Evolutionary conservation across 1,284 basidiomycete genomes (phyloP), one percentile per base, ranked within the genome.

Genomic region (Ceratobasidium sp.): DNA sequence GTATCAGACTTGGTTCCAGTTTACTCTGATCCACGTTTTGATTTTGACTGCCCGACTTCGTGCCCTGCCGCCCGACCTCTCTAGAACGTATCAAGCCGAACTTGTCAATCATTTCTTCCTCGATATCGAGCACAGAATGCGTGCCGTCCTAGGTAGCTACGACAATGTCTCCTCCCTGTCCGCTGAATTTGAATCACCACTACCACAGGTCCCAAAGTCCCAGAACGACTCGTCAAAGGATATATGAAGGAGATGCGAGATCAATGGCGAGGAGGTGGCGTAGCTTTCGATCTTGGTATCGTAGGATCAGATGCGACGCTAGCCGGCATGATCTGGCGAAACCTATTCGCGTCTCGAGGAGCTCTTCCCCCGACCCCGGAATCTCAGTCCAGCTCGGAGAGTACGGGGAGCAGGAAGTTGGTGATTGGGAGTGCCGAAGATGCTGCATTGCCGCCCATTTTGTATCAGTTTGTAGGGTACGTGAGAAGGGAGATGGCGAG

Each of bases 1-100:
- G 0, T 98, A 98, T 84, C 97, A 99, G 84, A 95, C 96, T 5
- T 99, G 97, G 95, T 99, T 99, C 87, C 96, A 96, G 38, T 88
- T 99, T 74, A 96, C 96, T 60, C 96, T 97, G 80, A 88, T 99
- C 54, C 97, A 99, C 85, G 88, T 99, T 76, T 96, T 97, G 91
- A 88, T 99, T 78, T 90, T 98, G 66, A 92, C 93, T 8, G 93
- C 95, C 64, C 94, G 97, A 27, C 89, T 99, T 35, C 94, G 97
- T 16, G 91, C 95, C 0, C 90, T 99, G 6, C 94, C 94, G 1
- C 82, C 88, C 3, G 88, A 90, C 0, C 87, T 92, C 65, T 93
- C 93, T 30, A 85, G 86, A 80, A 84, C 89, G 80, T 91, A 93
- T 86, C 86, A 92, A 80, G 93, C 96, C 85, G 95, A 92, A 66